These are phyloP conservation scores for Penicillium sp. DNA, from an alignment of 2,329 filamentous ascomycete genomes.

Conservation along the genomic window DNA sequence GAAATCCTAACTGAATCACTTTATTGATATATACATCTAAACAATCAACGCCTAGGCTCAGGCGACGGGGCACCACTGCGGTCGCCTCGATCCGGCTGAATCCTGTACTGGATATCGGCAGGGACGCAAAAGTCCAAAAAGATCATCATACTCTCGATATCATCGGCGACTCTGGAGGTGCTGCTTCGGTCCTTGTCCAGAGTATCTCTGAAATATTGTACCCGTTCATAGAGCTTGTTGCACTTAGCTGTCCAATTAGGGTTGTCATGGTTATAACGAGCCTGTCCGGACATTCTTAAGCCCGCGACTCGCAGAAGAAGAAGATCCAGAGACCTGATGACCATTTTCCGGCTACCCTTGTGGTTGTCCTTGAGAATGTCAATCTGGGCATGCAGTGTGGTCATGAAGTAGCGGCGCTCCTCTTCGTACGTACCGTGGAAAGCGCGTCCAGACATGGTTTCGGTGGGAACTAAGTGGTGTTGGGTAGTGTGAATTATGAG, in stretches of 20 bases:
- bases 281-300: conserved; percentile 1
- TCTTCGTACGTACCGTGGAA: background rate
- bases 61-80: conserved; percentile 7
- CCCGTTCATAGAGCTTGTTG: background rate
- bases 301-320: background rate
- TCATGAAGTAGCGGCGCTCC: background rate
- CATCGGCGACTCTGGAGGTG: background rate
- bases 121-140: background rate
- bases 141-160: background rate
- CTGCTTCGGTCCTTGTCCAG: background rate
- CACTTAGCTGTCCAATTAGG: background rate
- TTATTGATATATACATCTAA: background rate
- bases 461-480: background rate
- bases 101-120: background rate
- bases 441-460: background rate
- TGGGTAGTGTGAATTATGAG: background rate
- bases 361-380: background rate
- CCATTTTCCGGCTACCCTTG: background rate
- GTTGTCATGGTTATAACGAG: background rate
- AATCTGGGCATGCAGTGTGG: conserved; percentile 4
- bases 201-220: background rate
- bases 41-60: background rate
- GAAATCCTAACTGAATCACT: background rate
- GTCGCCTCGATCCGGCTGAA: background rate
- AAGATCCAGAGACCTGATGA: background rate